phyloP scores from a whole-genome alignment of 495 filamentous ascomycete genomes.

The Parathielavia hyrcaniae region DNA sequence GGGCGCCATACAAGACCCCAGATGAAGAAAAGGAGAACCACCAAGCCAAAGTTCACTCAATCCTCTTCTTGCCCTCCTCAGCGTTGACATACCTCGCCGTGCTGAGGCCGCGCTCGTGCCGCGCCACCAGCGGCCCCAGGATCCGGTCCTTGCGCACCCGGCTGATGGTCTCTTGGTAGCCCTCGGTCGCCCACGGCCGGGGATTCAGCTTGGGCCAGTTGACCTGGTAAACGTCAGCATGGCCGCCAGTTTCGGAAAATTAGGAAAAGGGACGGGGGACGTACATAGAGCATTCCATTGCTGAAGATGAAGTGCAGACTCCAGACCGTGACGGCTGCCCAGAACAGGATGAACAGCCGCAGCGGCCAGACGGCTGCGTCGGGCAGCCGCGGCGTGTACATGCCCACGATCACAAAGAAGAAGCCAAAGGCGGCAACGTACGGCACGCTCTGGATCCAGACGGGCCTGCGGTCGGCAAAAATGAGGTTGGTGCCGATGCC shows the following conservation, averaged over 20 bases:
- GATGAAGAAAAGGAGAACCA: neutral
- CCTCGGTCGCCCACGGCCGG: constrained; percentile 73
- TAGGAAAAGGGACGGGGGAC: constrained; percentile 31
- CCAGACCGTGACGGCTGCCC: constrained; percentile 62
- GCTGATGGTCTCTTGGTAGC: constrained; percentile 77
- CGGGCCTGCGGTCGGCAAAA: constrained; percentile 80
- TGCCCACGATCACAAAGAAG: constrained; percentile 76
- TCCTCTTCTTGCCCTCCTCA: constrained; percentile 95
- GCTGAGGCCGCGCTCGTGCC: constrained; percentile 72
- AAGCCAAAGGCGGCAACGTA: constrained; percentile 82
- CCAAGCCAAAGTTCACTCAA: constrained; percentile 53
- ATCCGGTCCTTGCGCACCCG: constrained; percentile 69
- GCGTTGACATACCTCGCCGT: constrained; percentile 70
- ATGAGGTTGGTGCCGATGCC: constrained; percentile 57
- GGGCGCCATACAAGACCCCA: neutral
- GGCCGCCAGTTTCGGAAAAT: neutral
- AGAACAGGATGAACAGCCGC: constrained; percentile 69
- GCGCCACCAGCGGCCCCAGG: constrained; percentile 62
- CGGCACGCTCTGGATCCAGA: constrained; percentile 81
- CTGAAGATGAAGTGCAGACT: constrained; percentile 63
- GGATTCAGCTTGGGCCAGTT: constrained; percentile 96
- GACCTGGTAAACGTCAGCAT: constrained; percentile 53
- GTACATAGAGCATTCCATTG: constrained; percentile 89
- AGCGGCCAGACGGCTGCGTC: constrained; percentile 69
- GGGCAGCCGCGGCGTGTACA: constrained; percentile 61